Evolutionary conservation across 441 rosid genomes (phyloP).

Genomic region (Croton laevigatus): DNA sequence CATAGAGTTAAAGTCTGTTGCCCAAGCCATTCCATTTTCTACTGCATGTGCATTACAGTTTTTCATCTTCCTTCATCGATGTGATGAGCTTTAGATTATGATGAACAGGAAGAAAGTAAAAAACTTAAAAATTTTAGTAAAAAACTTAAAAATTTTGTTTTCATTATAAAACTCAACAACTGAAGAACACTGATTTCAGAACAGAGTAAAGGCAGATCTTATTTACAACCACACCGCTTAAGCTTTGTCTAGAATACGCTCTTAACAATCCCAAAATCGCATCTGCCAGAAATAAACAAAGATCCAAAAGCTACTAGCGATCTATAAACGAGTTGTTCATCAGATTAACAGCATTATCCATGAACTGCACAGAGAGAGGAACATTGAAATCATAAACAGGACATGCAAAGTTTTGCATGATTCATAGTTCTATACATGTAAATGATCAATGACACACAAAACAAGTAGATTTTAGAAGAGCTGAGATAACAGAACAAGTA

Average conservation of each 20-base stretch:
- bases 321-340: constrained; percentile 87
- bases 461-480: not conserved
- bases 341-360: constrained; percentile 79
- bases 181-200: too few relatives aligned
- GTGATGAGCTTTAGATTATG: too few relatives aligned
- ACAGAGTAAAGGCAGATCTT: constrained; percentile 5
- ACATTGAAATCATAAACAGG: constrained; percentile 10
- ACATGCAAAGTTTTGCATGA: not conserved
- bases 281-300: constrained; percentile 10
- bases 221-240: constrained; percentile 21
- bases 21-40: too few relatives aligned
- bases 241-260: constrained; percentile 14
- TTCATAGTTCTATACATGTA: not conserved
- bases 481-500: not conserved
- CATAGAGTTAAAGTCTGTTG: too few relatives aligned
- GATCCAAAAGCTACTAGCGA: constrained; percentile 34
- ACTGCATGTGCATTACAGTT: too few relatives aligned
- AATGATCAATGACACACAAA: not conserved
- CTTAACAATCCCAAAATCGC: constrained; percentile 14
- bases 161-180: too few relatives aligned
- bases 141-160: too few relatives aligned
- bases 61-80: too few relatives aligned
- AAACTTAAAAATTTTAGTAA: too few relatives aligned
- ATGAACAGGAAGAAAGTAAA: too few relatives aligned
- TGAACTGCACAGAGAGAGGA: constrained; percentile 54